phyloP scores from a whole-genome alignment of 139 green algal genomes.

The Nannochloris sp. region DNA sequence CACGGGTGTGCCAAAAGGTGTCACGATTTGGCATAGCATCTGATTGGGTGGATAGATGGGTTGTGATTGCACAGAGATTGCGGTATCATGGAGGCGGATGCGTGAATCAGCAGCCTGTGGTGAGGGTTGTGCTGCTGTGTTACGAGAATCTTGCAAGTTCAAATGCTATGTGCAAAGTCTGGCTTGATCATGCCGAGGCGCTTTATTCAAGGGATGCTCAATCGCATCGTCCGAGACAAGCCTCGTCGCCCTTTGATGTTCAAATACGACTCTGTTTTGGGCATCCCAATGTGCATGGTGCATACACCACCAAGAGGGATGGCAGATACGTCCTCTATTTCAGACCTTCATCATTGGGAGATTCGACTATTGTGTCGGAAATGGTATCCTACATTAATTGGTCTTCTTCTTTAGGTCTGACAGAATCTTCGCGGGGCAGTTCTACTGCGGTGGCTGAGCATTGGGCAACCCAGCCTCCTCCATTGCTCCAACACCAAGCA shows the following conservation, averaged over 20 bases:
- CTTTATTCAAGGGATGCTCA: background rate
- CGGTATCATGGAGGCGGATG: conserved; percentile 7
- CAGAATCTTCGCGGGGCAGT: too few relatives aligned
- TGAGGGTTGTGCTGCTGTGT: background rate
- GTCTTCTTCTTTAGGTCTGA: too few relatives aligned
- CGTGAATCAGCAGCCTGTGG: background rate
- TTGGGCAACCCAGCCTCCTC: too few relatives aligned
- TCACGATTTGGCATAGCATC: conserved; percentile 8
- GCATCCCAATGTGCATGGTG: too few relatives aligned
- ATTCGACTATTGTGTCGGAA: too few relatives aligned
- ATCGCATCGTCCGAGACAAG: background rate
- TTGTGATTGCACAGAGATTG: conserved; percentile 19
- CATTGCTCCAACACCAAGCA: too few relatives aligned
- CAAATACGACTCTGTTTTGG: too few relatives aligned
- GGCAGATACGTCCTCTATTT: too few relatives aligned
- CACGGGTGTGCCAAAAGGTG: conserved; percentile 37
- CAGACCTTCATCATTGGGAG: too few relatives aligned
- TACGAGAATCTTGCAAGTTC: background rate
- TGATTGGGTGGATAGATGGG: conserved; percentile 23
- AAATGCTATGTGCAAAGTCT: background rate
- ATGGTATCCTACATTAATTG: too few relatives aligned
- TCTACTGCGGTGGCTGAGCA: too few relatives aligned
- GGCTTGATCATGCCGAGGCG: background rate
- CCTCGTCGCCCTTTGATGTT: background rate
- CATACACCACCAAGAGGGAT: too few relatives aligned